Base-by-base conservation (phyloP, 805 yeast species). In the Teunomyces barrocoloradensis region DNA sequence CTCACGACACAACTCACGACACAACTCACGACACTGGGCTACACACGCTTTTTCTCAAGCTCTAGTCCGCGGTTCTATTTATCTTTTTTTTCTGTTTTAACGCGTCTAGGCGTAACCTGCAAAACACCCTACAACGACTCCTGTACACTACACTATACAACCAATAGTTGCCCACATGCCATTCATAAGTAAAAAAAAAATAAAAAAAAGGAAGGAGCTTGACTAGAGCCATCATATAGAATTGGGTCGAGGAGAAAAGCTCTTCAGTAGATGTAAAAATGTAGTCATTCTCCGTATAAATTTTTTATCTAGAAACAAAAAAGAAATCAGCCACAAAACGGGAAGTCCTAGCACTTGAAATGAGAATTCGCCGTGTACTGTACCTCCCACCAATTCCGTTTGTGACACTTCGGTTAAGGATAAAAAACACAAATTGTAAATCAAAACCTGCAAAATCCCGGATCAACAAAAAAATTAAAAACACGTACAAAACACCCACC, bases 351-450 rank as follows among this genome's bases (percentile, higher is more conserved):
- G 10, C 17, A 13, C 17, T 32, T 13, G 34, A 30, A 32, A 32
- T 7, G 15, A n/a, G 34, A 30, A 32, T 32, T 34, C n/a, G 10
- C 17, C 21, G 13, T 15, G 38, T 34, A 13, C 13, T 15, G 38
- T 34, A 13, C 13, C 7, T 11, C 12, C 29, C 20, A 13, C 29
- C 17, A 6, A 6, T 37, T 32, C 37, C 21, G 28, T 38, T 39
- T 21, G 42, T 37, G 23, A 29, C 29, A 32, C 27, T 36, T 44
- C 46, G 39, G 32, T 42, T 42, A 43, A 46, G 40, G 39, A 34
- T 32, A 37, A 27, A 10, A 23, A 21, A 10, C 23, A 17, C 33
- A 40, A 40, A 18, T 9, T 40, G 43, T 28, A 30, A 40, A 40
- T 23, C 40, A 37, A n/a, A 37, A 37, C 40, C 40, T 37, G 40